phyloP scores from a whole-genome alignment of 2,329 filamentous ascomycete genomes.

The Bipolaris victoriae region DNA sequence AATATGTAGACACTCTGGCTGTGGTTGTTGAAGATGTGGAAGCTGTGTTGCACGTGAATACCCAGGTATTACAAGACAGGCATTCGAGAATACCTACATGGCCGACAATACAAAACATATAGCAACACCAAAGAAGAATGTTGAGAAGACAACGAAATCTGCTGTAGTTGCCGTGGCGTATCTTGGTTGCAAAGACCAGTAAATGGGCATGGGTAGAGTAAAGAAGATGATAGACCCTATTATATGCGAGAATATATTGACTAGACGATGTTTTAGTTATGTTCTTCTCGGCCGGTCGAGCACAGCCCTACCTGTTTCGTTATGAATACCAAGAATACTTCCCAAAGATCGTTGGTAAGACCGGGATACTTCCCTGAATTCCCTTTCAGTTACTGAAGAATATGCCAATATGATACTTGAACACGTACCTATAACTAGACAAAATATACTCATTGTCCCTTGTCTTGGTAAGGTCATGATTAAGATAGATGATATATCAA shows the following conservation, averaged over 20 bases:
- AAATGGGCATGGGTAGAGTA: background rate
- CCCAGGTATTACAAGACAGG: too few species aligned
- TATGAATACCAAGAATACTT: constrained; percentile 1
- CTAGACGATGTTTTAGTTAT: background rate
- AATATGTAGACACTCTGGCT: constrained; percentile 1
- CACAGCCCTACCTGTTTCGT: background rate
- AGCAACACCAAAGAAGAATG: constrained; percentile 6
- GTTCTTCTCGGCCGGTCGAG: background rate
- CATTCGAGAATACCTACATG: background rate
- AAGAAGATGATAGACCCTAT: background rate
- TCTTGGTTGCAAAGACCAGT: background rate
- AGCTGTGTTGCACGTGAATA: background rate
- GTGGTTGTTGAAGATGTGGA: constrained; percentile 3
- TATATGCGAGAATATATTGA: constrained; percentile 3
- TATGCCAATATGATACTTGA: too few species aligned
- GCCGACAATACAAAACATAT: constrained; percentile 2
- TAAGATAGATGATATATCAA: background rate
- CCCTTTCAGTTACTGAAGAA: background rate
- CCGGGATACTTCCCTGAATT: background rate
- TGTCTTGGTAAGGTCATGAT: background rate
- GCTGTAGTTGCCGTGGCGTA: background rate
- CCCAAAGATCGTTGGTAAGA: background rate
- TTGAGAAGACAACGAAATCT: background rate
- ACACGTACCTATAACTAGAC: background rate
- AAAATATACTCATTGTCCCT: constrained; percentile 8